Evolutionary conservation across 768 basidiomycete species (phyloP).

Genomic region (Galerina sulciceps): DNA sequence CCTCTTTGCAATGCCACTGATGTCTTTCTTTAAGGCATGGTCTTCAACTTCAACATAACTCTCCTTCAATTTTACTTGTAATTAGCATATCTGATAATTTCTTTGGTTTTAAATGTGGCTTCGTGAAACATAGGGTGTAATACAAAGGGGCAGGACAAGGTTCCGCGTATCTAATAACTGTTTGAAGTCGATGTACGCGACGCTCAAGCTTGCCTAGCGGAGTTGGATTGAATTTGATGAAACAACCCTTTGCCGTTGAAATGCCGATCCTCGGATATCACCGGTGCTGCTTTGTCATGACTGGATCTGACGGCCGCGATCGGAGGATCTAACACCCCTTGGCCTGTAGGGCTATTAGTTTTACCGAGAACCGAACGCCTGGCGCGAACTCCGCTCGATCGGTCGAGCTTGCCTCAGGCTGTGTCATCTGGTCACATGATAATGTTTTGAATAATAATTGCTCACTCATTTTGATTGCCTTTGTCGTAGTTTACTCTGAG

Average conservation of each 20-base stretch:
- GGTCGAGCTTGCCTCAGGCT: no score
- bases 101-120: not conserved
- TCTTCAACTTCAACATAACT: not conserved
- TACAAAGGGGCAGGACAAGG: not conserved
- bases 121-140: not conserved
- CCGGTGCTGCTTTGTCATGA: conserved; percentile 11
- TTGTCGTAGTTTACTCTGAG: no score
- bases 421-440: no score
- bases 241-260: conserved; percentile 4
- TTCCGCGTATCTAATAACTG: not conserved
- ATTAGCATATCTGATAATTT: not conserved
- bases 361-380: no score
- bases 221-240: conserved; percentile 5
- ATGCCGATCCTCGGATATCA: conserved; percentile 11
- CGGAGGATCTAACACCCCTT: no score
- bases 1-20: no score
- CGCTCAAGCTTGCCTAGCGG: not conserved
- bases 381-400: no score
- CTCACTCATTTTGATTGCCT: no score
- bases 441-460: no score
- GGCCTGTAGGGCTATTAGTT: no score
- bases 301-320: conserved; percentile 6
- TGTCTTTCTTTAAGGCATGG: no score
- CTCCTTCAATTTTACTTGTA: not conserved
- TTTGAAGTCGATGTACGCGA: not conserved